Base-by-base conservation (phyloP, 768 basidiomycete genomes). In the Chalciporus sphaerocephalus region DNA sequence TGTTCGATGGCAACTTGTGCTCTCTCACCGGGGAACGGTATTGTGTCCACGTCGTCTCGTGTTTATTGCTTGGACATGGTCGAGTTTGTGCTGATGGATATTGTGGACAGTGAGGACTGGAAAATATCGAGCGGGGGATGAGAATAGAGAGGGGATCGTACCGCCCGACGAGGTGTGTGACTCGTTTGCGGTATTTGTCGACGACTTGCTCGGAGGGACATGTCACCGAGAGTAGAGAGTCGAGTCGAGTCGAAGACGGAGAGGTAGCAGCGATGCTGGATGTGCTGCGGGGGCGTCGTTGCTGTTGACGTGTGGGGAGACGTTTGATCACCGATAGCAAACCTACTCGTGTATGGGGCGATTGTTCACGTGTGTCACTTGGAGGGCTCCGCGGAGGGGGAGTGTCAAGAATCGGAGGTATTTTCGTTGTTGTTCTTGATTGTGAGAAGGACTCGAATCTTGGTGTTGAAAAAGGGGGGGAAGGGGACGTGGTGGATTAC, bases 41-140 rank as follows among this genome's bases (percentile, higher is more conserved):
- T 21, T 27, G 13, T 21, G 15, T n/a, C 18, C 12, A 21, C 10
- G 4, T 50, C 38, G 36, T 25, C 24, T 2, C 16, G 6, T 4
- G 32, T n/a, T 28, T 16, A 4, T 40, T 10, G 10, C 13, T 12
- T 25, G 8, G 22, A 13, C 3, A 13, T 27, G 17, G n/a, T n/a
- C n/a, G n/a, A n/a, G n/a, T n/a, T n/a, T 12, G 25, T 16, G 25
- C 16, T 43, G 23, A 32, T 33, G 23, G 1, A 36, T 42, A 6
- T 5, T 23, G 27, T 5, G 22, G 34, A 37, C 21, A 81, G 85
- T 85, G 18, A 73, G 71, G 56, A 83, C 85, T 5, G 85, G 86
- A 10, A 88, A 87, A 55, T 87, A 85, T 57, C 71, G 85, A 2
- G 16, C 64, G 4, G 83, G 80, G 3, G 80, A 83, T 52, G 85